These are phyloP conservation scores for Curvularia sp. DNA, from an alignment of 2,329 filamentous ascomycete genomes.

Conservation along the genomic window DNA sequence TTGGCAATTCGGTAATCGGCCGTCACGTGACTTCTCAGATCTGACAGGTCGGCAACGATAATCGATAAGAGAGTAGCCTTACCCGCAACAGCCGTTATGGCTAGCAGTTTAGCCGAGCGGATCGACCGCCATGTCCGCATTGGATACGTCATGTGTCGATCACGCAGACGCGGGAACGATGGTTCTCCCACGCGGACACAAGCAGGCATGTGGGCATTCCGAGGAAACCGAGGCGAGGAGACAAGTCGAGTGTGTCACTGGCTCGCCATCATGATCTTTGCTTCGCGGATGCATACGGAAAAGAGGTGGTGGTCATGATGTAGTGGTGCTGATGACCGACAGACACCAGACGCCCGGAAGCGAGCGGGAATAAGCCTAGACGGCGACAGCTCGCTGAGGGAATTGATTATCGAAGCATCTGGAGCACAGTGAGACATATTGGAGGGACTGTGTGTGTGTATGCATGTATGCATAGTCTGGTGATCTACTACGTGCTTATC, in stretches of 20 bases:
- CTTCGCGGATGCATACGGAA: no score
- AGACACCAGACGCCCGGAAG: neutral
- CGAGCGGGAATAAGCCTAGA: neutral
- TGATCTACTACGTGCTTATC: neutral
- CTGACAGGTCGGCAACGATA: neutral
- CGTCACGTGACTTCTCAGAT: neutral
- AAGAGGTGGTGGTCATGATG: no score
- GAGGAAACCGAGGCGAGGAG: conserved; percentile 9
- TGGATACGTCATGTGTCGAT: conserved; percentile 7
- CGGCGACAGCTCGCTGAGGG: neutral
- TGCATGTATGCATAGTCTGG: neutral
- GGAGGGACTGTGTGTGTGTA: neutral
- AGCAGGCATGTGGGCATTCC: neutral
- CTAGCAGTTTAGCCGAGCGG: neutral
- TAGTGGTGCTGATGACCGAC: neutral
- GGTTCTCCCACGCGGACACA: no score
- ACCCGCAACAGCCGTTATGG: conserved; percentile 4
- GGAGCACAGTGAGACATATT: conserved; percentile 3
- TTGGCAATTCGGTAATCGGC: neutral
- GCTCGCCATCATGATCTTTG: neutral
- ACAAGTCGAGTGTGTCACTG: conserved; percentile 2
- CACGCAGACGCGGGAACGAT: neutral
- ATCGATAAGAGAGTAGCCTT: neutral
- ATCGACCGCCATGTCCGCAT: neutral
- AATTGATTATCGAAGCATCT: neutral